These are phyloP conservation scores for Chalciporus pseudorubinellus DNA, from an alignment of 768 basidiomycete species.

Conservation along the genomic window DNA sequence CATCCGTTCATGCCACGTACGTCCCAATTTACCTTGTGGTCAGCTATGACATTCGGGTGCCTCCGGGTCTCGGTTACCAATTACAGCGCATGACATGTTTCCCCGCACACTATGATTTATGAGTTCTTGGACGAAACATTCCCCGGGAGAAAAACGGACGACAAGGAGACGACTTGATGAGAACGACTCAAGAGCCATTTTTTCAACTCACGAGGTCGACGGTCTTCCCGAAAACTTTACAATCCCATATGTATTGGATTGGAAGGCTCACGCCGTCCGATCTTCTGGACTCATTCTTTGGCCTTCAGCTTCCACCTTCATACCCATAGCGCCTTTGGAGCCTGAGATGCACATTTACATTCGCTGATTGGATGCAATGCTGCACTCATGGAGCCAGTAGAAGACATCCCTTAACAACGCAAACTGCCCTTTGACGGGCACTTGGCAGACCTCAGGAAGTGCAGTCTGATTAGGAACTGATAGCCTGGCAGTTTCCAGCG, in stretches of 20 bases:
- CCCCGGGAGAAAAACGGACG: too few relatives aligned
- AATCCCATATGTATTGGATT: slow-evolving; percentile 35
- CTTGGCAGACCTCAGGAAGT: slow-evolving; percentile 32
- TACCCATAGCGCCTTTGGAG: slow-evolving; percentile 55
- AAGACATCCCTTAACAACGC: slow-evolving; percentile 31
- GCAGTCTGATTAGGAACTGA: slow-evolving; percentile 5
- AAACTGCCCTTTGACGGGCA: slow-evolving; percentile 18
- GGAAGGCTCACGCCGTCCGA: slow-evolving; percentile 45
- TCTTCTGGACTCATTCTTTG: slow-evolving; percentile 62
- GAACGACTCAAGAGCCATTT: slow-evolving; percentile 32
- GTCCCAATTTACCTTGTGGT: too few relatives aligned
- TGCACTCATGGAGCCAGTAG: slow-evolving; percentile 52
- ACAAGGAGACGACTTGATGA: slow-evolving; percentile 28
- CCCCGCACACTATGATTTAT: too few relatives aligned
- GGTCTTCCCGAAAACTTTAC: too few relatives aligned
- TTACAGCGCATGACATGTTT: too few relatives aligned
- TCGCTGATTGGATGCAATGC: slow-evolving; percentile 59
- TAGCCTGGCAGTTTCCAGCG: slow-evolving; percentile 55
- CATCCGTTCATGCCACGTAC: too few relatives aligned
- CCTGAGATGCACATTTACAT: slow-evolving; percentile 75
- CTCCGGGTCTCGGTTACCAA: too few relatives aligned
- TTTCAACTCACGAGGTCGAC: slow-evolving; percentile 23
- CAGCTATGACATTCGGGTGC: too few relatives aligned
- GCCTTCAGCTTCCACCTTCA: slow-evolving; percentile 57
- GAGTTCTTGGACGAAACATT: too few relatives aligned